phyloP scores from a whole-genome alignment of 495 filamentous ascomycete species.

The Beverwykella pulmonaria region DNA sequence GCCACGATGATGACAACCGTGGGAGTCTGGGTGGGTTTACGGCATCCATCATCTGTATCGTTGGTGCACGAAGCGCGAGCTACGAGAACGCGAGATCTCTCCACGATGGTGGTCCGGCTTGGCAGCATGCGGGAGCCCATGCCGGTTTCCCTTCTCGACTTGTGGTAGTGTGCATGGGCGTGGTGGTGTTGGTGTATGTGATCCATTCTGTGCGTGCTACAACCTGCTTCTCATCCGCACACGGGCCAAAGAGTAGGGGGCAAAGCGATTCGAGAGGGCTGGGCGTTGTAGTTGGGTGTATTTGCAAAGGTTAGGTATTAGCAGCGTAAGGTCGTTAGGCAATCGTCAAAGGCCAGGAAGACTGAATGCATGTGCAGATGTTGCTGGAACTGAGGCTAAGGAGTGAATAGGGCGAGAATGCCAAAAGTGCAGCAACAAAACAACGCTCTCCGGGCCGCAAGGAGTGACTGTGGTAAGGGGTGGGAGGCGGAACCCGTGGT shows the following conservation, averaged over 20 bases:
- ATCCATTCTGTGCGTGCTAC: conserved; percentile 17
- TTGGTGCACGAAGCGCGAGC: conserved; percentile 34
- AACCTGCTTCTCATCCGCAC: conserved; percentile 16
- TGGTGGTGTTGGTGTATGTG: conserved; percentile 27
- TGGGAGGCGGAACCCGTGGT: conserved; percentile 2
- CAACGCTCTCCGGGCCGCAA: conserved; percentile 26
- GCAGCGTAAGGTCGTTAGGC: conserved; percentile 37
- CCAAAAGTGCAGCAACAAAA: conserved; percentile 23
- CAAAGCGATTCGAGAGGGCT: too few relatives aligned
- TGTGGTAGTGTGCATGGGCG: conserved; percentile 12
- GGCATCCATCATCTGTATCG: conserved; percentile 33
- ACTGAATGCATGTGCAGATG: conserved; percentile 5
- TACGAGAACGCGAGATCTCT: conserved; percentile 24
- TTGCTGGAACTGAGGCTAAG: conserved; percentile 18
- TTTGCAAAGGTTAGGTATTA: conserved; percentile 33
- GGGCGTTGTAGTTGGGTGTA: too few relatives aligned
- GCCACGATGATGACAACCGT: conserved; percentile 78
- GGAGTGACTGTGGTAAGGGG: conserved; percentile 37
- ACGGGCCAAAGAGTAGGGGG: background rate
- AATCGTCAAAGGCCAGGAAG: conserved; percentile 21
- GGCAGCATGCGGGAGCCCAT: background rate
- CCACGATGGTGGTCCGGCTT: conserved; percentile 19
- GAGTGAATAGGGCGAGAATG: conserved; percentile 16
- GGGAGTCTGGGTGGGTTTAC: conserved; percentile 49
- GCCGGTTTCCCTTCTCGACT: conserved; percentile 14